Evolutionary conservation across 228 moss, liverwort and hornwort genomes (phyloP), one percentile per base, ranked within the genome.

Genomic region (Sphagnum magellanicum): DNA sequence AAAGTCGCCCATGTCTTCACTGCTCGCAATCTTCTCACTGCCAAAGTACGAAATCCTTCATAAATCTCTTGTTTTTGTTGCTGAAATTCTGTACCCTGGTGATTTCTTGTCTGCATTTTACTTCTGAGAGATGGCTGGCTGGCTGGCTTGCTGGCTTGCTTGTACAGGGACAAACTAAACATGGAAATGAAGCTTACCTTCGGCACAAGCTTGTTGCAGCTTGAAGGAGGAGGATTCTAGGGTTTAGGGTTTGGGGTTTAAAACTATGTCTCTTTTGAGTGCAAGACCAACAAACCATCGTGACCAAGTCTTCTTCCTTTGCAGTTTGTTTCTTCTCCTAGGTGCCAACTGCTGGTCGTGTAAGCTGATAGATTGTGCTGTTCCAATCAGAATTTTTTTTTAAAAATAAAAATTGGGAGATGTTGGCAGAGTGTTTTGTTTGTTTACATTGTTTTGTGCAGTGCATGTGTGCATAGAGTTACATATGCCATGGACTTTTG

Each of bases 21-120:
- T 57, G 85, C 91, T 71, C 83, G 84, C 57, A 83, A 75, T 67
- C 88, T 94, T 65, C 76, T 78, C 57, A 85, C 85, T 66, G 91
- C 89, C n/a, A 82, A 83, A 79, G 90, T 88, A 63, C 63, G 71
- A 32, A 52, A 49, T 51, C 57, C 48, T 51, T 46, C 8, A 49
- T 14, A 16, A 51, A 15, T 13, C 50, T 58, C 57, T 59, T 58
- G n/a, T 3, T 16, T 17, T 8, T 4, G 7, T 6, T 4, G 16
- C 49, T 49, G 59, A 14, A 49, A 48, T 11, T 17, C 11, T 49
- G 49, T 49, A 16, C 4, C 4, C 52, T 6, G 16, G 53, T 32
- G 32, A 58, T 7, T 8, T 51, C 46, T 53, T 14, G 52, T 49
- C 51, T 13, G 53, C 6, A 47, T 52, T 47, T n/a, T 5, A 49